Percentiles rank a stretch among this genome's conserved stretches.
These are phyloP conservation scores for Mallotus repandus DNA, from an alignment of 441 rosid species.

Conservation along the genomic window DNA sequence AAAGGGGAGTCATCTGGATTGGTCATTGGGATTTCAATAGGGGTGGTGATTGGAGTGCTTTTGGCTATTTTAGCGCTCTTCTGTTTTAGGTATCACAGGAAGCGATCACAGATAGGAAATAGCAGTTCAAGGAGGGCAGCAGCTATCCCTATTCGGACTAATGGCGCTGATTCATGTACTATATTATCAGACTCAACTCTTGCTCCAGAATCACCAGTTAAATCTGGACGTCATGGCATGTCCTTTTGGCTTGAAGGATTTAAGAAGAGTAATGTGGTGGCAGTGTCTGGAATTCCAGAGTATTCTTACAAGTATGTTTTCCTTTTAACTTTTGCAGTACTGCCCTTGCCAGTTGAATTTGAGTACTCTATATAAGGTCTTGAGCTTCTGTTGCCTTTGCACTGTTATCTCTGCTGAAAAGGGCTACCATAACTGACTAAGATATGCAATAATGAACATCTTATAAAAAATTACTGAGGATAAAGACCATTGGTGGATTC, in stretches of 20 bases:
- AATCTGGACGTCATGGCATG: constrained; percentile 57
- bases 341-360: constrained; percentile 14
- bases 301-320: constrained; percentile 79
- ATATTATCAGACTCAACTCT: constrained; percentile 79
- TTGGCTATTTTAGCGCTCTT: constrained; percentile 66
- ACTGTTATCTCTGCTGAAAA: background rate
- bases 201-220: constrained; percentile 85
- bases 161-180: constrained; percentile 71
- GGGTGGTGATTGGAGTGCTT: constrained; percentile 89
- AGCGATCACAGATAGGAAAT: constrained; percentile 77
- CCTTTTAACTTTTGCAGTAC: background rate
- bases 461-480: too few relatives aligned
- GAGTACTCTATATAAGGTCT: background rate
- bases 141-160: constrained; percentile 71
- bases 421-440: background rate
- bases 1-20: constrained; percentile 76
- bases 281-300: constrained; percentile 90
- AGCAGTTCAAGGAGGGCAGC: constrained; percentile 83
- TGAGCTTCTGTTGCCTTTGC: background rate
- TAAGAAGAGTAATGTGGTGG: constrained; percentile 54
- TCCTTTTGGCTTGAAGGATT: constrained; percentile 76
- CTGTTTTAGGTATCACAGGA: constrained; percentile 71
- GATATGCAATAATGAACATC: too few relatives aligned
- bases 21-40: constrained; percentile 84
- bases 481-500: too few relatives aligned